phyloP scores from a whole-genome alignment of 192 early-diverging fungal genomes.

The Podila epigama region DNA sequence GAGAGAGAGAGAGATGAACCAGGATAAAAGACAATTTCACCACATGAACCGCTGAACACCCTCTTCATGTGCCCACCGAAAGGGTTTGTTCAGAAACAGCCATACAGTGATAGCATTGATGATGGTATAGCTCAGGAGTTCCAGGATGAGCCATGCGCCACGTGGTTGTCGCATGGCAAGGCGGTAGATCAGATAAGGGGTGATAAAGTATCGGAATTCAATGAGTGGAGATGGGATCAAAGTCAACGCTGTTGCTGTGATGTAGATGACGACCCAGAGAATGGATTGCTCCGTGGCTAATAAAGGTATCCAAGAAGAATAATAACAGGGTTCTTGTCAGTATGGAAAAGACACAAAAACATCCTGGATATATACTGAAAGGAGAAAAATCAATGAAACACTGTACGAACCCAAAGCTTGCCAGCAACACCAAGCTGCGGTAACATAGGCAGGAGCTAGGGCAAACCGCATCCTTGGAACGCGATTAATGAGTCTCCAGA shows the following conservation, averaged over 20 bases:
- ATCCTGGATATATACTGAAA: too few species aligned
- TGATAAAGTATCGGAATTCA: constrained; percentile 96
- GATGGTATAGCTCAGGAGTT: constrained; percentile 56
- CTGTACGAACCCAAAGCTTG: constrained; percentile 54
- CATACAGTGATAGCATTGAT: constrained; percentile 76
- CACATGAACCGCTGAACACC: constrained; percentile 91
- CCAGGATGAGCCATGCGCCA: constrained; percentile 30
- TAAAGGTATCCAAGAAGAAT: background rate
- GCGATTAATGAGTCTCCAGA: constrained; percentile 86
- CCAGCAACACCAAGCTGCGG: constrained; percentile 50
- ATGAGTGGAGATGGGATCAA: constrained; percentile 92
- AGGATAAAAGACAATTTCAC: constrained; percentile 56
- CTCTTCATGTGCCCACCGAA: constrained; percentile 76
- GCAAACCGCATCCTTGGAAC: constrained; percentile 65
- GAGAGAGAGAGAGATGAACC: background rate
- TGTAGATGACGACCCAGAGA: constrained; percentile 64
- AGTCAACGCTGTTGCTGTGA: constrained; percentile 60
- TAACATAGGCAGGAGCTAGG: constrained; percentile 71
- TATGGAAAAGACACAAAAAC: too few species aligned
- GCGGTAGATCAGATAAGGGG: constrained; percentile 81
- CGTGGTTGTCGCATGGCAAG: constrained; percentile 62
- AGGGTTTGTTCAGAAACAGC: constrained; percentile 80
- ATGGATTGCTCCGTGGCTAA: constrained; percentile 52
- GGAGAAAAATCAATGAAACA: background rate
- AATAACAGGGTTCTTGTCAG: background rate